Base-by-base conservation (phyloP, 2,329 filamentous ascomycete species). In the Colletotrichum sp. region DNA sequence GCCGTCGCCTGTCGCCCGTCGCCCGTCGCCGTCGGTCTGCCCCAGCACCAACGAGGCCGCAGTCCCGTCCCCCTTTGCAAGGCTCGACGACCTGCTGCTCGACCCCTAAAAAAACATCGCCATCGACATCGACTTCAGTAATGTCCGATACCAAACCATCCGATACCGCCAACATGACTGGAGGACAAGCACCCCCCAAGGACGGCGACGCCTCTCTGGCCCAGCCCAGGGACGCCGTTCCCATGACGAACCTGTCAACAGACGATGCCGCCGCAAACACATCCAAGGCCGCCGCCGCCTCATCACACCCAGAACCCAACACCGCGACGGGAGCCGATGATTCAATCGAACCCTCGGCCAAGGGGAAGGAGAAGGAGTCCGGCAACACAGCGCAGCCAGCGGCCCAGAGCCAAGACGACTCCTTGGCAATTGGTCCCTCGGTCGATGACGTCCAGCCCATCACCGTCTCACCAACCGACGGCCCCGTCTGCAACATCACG, bases 401-500 rank as follows among this genome's bases (percentile, higher is more conserved):
- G 2, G 70, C 78, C 12, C 84, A 84, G 75, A 82, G 82, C 77
- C 78, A 79, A 34, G 80, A 82, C 71, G 84, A 85, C 65, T 81
- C 80, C 15, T 82, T 88, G 71, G 87, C 87, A 60, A 87, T 89
- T 77, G 87, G 87, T 38, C 83, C 83, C 32, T 85, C 85, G 4
- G 82, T 88, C 16, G 83, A 88, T 62, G 84, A 88, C 52, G 83
- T 88, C 43, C 83, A 82, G 61, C 81, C 82, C 48, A 80, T 83
- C 30, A 80, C 82, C n/a, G 77, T 80, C 15, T 80, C 79, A 16
- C 76, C 81, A 5, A 83, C 85, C 58, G 80, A 82, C 15, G 81
- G 81, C 1, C 85, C 87, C 9, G 87, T 90, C 8, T 92, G 95
- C 82, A 90, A 91, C 77, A 97, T 98, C 79, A 97, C 95, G 68